Evolutionary conservation across 192 early-diverging fungal species (phyloP), one percentile per base, ranked within the genome.

Genomic region (Chytriomyces sp.): DNA sequence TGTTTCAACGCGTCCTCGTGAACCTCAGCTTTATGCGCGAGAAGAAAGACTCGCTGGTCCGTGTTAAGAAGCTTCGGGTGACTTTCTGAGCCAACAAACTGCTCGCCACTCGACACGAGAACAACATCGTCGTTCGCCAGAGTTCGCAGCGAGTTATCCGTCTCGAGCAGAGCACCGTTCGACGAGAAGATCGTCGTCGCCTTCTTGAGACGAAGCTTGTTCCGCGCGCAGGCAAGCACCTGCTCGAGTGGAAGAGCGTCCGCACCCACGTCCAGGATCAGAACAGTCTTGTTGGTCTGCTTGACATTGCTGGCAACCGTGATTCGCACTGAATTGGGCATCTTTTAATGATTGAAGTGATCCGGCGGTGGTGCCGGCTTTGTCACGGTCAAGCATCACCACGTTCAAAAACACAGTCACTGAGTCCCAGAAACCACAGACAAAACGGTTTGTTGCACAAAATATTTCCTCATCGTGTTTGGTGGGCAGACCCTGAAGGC

Each of bases 161-260:
- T 69, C 58, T 28, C 22, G 3, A 79, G 33, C 28, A 64, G 70
- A 3, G 63, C 39, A 22, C 82, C 81, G 44, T 75, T 58, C 30
- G 75, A 72, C 31, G 74, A 36, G 56, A 79, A 87, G 8, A 86
- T 33, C 6, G 59, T 70, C 39, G 68, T 70, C 22, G 85, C 76
- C 65, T 84, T 86, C 62, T 78, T 86, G 73, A 86, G 68, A 7
- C 80, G 78, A 31, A 86, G 44, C 61, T 86, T 86, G 37, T 86
- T 86, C 63, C 85, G 85, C 52, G 85, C 82, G 0, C 80, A 49
- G 0, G 75, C 75, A 14, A 80, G 28, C 36, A 86, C 55, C 56
- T 83, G 56, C 6, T 17, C 77, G 4, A 55, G 33, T 1, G 56
- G 49, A 67, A 82, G 65, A 2, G 44, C 38, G 22, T 65, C 28